These are phyloP conservation scores for Gyromitra esculenta DNA, from an alignment of 2,329 filamentous ascomycete species.

Conservation along the genomic window DNA sequence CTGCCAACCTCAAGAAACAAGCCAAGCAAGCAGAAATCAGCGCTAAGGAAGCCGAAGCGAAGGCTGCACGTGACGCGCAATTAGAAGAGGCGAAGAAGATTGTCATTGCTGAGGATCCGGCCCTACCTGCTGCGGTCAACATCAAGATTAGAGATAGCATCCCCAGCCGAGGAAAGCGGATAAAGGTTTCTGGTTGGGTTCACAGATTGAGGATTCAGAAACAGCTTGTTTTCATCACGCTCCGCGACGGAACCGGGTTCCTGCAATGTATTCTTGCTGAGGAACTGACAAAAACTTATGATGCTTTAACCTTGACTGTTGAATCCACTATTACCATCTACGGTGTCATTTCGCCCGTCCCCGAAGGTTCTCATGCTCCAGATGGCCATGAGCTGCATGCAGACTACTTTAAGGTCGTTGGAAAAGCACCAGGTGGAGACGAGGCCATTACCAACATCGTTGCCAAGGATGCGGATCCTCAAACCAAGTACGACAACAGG, in stretches of 20 bases:
- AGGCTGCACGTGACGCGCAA: slow-evolving; percentile 74
- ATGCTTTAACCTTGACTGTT: slow-evolving; percentile 82
- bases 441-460: slow-evolving; percentile 90
- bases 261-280: slow-evolving; percentile 82
- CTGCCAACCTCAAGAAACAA: slow-evolving; percentile 68
- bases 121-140: slow-evolving; percentile 72
- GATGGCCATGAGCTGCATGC: slow-evolving; percentile 88
- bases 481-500: slow-evolving; percentile 80
- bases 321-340: slow-evolving; percentile 87
- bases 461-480: slow-evolving; percentile 73
- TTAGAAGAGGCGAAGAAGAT: slow-evolving; percentile 86
- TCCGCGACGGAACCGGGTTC: slow-evolving; percentile 83
- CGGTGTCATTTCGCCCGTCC: slow-evolving; percentile 85
- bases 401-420: slow-evolving; percentile 85
- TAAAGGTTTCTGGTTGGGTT: slow-evolving; percentile 82
- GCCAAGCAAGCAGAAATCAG: slow-evolving; percentile 84
- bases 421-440: slow-evolving; percentile 82
- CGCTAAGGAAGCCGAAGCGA: slow-evolving; percentile 76
- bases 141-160: slow-evolving; percentile 75
- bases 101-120: slow-evolving; percentile 73
- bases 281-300: slow-evolving; percentile 90
- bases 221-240: slow-evolving; percentile 84
- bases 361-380: slow-evolving; percentile 78
- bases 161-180: slow-evolving; percentile 73
- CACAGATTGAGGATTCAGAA: slow-evolving; percentile 84